phyloP scores from a whole-genome alignment of 257 asterid species.

The Solanum pimpinellifolium region DNA sequence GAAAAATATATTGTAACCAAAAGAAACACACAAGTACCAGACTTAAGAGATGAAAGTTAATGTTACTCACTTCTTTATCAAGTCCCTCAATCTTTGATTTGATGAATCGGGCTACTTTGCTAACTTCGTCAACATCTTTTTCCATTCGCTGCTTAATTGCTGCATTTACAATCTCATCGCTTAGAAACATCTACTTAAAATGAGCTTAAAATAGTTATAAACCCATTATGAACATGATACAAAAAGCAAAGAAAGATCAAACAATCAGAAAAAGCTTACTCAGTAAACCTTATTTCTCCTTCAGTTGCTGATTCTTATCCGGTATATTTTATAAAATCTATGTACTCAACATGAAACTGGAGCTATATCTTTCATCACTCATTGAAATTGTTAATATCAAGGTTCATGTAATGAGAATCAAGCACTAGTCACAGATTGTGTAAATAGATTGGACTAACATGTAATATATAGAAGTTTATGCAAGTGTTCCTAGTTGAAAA shows the following conservation, averaged over 20 bases:
- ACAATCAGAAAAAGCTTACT: neutral
- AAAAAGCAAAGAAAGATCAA: neutral
- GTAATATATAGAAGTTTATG: neutral
- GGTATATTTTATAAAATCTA: no score
- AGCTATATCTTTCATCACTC: neutral
- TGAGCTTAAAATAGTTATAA: neutral
- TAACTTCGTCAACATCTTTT: constrained; percentile 98
- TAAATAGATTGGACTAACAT: neutral
- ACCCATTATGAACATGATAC: neutral
- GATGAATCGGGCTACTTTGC: constrained; percentile 68
- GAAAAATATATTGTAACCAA: neutral
- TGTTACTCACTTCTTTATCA: constrained; percentile 61
- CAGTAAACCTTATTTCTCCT: neutral
- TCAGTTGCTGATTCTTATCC: no score
- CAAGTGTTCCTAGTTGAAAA: neutral
- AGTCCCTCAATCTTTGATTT: constrained; percentile 83
- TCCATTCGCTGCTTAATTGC: constrained; percentile 97
- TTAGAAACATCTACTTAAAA: neutral
- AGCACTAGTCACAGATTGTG: neutral
- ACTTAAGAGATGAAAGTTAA: constrained; percentile 1
- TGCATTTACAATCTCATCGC: constrained; percentile 11
- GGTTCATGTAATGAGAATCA: neutral
- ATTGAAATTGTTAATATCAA: neutral
- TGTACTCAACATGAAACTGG: neutral
- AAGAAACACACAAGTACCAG: neutral